A percentile compares a stretch with the other conserved stretches of the same genome.
phyloP scores from a whole-genome alignment of 2,329 filamentous ascomycete species.

The Fusarium hostae region DNA sequence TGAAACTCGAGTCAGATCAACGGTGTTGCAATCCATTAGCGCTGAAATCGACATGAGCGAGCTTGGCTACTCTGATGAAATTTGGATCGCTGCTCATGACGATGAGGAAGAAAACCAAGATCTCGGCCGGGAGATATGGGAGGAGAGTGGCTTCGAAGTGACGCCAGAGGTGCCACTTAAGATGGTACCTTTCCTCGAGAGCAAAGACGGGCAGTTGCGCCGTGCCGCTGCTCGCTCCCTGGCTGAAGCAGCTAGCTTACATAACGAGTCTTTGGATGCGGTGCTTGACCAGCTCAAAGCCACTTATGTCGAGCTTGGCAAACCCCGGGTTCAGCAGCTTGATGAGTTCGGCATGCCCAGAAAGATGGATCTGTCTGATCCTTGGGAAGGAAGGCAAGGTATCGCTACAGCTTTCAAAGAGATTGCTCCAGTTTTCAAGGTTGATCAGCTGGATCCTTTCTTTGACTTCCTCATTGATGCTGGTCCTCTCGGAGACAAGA shows the following conservation, averaged over 20 bases:
- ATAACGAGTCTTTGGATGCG: conserved; percentile 68
- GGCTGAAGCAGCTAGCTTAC: conserved; percentile 74
- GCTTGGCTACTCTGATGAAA: conserved; percentile 84
- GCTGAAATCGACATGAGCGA: conserved; percentile 93
- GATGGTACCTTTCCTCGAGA: conserved; percentile 83
- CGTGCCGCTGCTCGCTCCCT: conserved; percentile 85
- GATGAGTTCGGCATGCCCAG: conserved; percentile 95
- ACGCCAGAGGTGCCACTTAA: conserved; percentile 71
- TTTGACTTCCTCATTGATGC: conserved; percentile 86
- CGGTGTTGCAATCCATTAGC: conserved; percentile 89
- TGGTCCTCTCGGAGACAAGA: conserved; percentile 88
- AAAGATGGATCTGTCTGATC: conserved; percentile 87
- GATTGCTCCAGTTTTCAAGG: conserved; percentile 76
- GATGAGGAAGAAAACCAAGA: conserved; percentile 88
- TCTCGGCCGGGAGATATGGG: conserved; percentile 89
- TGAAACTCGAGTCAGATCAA: conserved; percentile 81
- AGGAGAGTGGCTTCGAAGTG: conserved; percentile 85
- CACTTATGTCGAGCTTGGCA: conserved; percentile 81
- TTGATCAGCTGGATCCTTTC: conserved; percentile 77
- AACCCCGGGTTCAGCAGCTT: conserved; percentile 82
- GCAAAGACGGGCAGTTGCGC: conserved; percentile 82
- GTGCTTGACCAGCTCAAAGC: conserved; percentile 74
- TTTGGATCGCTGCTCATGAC: conserved; percentile 94
- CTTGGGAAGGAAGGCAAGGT: conserved; percentile 91
- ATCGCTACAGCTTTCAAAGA: conserved; percentile 89